Conservation (phyloP, 305 asterid species). For the Solanum aculeatissimum region DNA sequence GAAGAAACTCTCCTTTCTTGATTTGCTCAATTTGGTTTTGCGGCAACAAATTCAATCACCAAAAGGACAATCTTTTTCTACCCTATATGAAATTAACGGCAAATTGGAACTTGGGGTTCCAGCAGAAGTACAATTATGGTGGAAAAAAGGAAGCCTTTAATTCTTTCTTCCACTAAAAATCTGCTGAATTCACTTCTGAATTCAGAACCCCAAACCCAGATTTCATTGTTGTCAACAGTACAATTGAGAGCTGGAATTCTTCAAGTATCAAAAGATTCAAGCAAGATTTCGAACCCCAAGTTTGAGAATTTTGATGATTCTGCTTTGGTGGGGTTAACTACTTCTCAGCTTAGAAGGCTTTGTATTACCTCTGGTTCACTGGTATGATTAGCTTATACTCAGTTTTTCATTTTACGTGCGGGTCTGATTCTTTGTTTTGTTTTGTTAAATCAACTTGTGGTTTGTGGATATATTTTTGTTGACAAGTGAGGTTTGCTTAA, state of each 20-base stretch:
- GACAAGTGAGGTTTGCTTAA: background rate
- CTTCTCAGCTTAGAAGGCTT: slow-evolving; percentile 47
- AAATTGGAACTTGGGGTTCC: background rate
- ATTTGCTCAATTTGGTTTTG: background rate
- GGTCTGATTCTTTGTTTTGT: background rate
- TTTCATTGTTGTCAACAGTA: slow-evolving; percentile 11
- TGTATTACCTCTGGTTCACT: slow-evolving; percentile 80
- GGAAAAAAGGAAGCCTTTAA: slow-evolving; percentile 82
- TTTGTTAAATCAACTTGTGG: too few species aligned
- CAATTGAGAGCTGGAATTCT: slow-evolving; percentile 63
- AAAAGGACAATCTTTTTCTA: background rate
- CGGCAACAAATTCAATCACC: background rate
- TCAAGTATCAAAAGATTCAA: slow-evolving; percentile 13
- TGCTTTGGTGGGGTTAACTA: slow-evolving; percentile 65
- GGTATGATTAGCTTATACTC: slow-evolving; percentile 9
- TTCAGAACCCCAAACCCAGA: slow-evolving; percentile 10
- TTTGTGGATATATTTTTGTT: background rate
- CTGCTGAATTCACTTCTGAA: slow-evolving; percentile 46
- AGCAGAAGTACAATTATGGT: slow-evolving; percentile 25
- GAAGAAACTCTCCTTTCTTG: background rate
- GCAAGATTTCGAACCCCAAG: background rate
- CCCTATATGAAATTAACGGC: background rate
- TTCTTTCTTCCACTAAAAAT: slow-evolving; percentile 74
- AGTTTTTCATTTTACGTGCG: background rate
- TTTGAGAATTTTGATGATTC: slow-evolving; percentile 31